These are phyloP conservation scores for Graphium sp. DNA, from an alignment of 2,329 filamentous ascomycete species.

Conservation along the genomic window DNA sequence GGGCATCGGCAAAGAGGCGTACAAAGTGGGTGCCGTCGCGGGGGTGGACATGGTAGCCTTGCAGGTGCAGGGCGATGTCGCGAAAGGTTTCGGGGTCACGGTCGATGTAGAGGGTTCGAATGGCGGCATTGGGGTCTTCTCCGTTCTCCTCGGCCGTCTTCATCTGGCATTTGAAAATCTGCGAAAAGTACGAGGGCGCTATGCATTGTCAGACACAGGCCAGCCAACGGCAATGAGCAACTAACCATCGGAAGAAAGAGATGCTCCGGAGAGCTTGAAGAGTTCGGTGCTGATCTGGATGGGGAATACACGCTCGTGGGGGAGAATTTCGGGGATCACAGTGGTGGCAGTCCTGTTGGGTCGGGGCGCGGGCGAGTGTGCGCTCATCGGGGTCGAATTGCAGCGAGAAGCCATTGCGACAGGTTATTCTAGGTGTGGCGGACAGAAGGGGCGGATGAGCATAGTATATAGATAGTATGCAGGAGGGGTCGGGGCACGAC, in stretches of 20 bases:
- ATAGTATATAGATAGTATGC: too few species aligned
- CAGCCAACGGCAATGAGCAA: too few species aligned
- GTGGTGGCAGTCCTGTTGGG: too few species aligned
- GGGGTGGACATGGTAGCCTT: constrained; percentile 78
- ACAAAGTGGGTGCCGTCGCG: constrained; percentile 77
- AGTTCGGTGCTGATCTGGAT: constrained; percentile 58
- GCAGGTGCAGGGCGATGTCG: constrained; percentile 79
- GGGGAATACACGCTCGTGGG: constrained; percentile 57
- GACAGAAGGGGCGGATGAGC: too few species aligned
- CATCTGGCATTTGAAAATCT: constrained; percentile 79
- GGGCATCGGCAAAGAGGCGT: constrained; percentile 81
- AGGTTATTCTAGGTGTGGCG: too few species aligned
- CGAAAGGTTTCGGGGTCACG: constrained; percentile 77
- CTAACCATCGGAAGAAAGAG: constrained; percentile 56
- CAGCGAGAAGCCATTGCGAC: too few species aligned
- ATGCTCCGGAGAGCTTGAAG: constrained; percentile 58
- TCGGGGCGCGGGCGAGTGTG: too few species aligned
- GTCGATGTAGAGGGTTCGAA: constrained; percentile 87
- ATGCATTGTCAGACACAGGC: too few species aligned
- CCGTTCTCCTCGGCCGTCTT: constrained; percentile 42
- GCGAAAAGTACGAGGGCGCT: constrained; percentile 94
- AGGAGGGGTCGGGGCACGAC: too few species aligned
- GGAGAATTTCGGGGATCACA: constrained; percentile 42
- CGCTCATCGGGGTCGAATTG: too few species aligned
- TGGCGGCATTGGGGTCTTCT: constrained; percentile 23